A percentile compares a stretch with the other conserved stretches of the same genome.
phyloP scores from a whole-genome alignment of 208 protist genomes.

The Acanthamoeba triangularis region DNA sequence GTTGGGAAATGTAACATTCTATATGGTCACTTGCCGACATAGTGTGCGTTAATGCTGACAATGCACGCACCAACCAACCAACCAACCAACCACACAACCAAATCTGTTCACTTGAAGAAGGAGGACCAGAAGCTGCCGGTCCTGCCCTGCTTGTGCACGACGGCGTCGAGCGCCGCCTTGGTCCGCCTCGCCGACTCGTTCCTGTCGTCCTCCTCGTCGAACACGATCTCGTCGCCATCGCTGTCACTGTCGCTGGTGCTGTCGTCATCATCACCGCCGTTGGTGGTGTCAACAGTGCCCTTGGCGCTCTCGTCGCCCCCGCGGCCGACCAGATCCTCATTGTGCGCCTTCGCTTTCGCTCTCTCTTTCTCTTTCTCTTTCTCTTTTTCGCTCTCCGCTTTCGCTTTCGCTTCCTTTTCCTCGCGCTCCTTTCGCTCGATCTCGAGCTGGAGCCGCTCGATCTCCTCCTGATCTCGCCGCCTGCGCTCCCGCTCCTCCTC shows the following conservation, averaged over 20 bases:
- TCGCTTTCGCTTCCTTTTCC: background rate
- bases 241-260: background rate
- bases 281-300: background rate
- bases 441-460: background rate
- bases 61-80: too few relatives aligned
- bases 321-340: background rate
- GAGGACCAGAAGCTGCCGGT: conserved; percentile 13
- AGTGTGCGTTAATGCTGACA: too few relatives aligned
- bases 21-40: too few relatives aligned
- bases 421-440: background rate
- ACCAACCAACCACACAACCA: too few relatives aligned
- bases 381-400: background rate
- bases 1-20: too few relatives aligned
- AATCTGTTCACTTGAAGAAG: conserved; percentile 27
- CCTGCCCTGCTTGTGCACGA: background rate
- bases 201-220: conserved; percentile 31
- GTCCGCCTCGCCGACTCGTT: background rate
- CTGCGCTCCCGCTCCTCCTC: background rate
- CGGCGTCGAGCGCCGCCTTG: background rate
- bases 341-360: background rate
- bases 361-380: background rate
- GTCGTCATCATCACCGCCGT: background rate
- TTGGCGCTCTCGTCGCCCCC: background rate
- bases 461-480: background rate
- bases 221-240: background rate